Evolutionary conservation across 768 basidiomycete genomes (phyloP), one percentile per base, ranked within the genome.

Genomic region (Sporobolomyces roseus): DNA sequence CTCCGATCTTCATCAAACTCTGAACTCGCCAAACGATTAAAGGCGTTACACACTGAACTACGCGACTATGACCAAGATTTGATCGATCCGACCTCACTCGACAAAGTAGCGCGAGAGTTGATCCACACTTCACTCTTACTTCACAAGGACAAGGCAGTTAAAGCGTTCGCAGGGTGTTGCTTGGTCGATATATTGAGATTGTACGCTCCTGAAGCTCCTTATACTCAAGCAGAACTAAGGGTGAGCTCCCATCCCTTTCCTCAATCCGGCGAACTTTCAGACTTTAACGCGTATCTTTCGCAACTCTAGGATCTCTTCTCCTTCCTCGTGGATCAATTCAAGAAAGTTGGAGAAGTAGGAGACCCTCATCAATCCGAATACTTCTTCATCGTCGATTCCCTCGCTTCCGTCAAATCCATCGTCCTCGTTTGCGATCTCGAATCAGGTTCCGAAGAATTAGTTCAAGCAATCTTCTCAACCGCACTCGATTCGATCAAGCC

Each of bases 131-230:
- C 87, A 5, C 85, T 98, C 38, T 83, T 98, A 32, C 85, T 96
- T 33, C 93, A 97, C 83, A 96, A 91, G 79, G 96, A 99, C 78
- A 84, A 88, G 49, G 93, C 93, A 30, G 92, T 99, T 72, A 98
- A 96, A 79, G 93, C 93, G 0, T 93, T 89, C 74, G 85, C 89
- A 6, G 92, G 92, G 0, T 94, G 91, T 79, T 98, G 93, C 79
- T 83, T 99, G 43, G 93, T 93, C 2, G 93, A 99, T 78, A 83
- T 98, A 61, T 86, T 99, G 66, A 81, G 92, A 49, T 84, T 98
- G 45, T 97, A 91, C 78, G 96, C 96, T 2, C 96, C 96, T 1
- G 92, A 98, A 78, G 93, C 96, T 29, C 96, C 96, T 17, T 98
- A 94, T 77, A 93, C 88, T 19, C 86, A 88, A 56, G 79, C 83